Conservation (phyloP, 1,284 basidiomycete species). For the Apiotrichum akiyoshidainum region DNA sequence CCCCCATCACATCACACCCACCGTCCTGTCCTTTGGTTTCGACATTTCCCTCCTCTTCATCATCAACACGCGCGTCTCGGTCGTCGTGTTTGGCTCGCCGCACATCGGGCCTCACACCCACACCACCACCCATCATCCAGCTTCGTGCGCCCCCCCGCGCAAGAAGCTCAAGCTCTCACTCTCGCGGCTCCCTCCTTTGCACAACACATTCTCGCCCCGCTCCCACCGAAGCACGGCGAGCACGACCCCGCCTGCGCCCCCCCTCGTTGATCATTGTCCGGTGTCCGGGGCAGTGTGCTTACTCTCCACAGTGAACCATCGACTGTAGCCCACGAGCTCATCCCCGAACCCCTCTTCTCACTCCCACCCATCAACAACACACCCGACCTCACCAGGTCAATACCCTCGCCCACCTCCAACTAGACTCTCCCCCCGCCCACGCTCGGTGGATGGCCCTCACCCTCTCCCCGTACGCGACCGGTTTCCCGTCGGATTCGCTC, state of each 20-base stretch:
- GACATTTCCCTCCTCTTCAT: background rate
- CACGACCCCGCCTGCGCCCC: background rate
- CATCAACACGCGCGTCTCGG: too few relatives aligned
- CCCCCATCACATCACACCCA: background rate
- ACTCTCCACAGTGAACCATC: constrained; percentile 2
- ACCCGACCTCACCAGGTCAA: background rate
- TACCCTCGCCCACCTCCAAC: background rate
- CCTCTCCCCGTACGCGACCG: constrained; percentile 19
- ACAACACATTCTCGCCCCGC: background rate
- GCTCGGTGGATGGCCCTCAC: constrained; percentile 22
- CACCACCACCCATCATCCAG: too few relatives aligned
- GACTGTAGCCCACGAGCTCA: background rate
- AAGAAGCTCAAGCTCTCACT: too few relatives aligned
- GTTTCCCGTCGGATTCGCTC: constrained; percentile 19
- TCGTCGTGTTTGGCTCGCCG: too few relatives aligned
- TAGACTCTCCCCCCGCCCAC: background rate
- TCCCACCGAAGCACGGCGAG: background rate
- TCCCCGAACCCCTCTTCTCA: background rate
- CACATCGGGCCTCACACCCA: too few relatives aligned
- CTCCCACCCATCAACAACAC: background rate
- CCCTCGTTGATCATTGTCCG: constrained; percentile 7
- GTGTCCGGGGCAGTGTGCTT: constrained; percentile 7
- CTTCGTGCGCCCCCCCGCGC: too few relatives aligned
- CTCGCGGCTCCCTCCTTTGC: background rate
- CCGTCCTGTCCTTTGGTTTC: background rate